A percentile compares a stretch with the other conserved stretches of the same genome.
Conservation (phyloP, 192 early-diverging fungal species). For the Umbelopsis vinacea region DNA sequence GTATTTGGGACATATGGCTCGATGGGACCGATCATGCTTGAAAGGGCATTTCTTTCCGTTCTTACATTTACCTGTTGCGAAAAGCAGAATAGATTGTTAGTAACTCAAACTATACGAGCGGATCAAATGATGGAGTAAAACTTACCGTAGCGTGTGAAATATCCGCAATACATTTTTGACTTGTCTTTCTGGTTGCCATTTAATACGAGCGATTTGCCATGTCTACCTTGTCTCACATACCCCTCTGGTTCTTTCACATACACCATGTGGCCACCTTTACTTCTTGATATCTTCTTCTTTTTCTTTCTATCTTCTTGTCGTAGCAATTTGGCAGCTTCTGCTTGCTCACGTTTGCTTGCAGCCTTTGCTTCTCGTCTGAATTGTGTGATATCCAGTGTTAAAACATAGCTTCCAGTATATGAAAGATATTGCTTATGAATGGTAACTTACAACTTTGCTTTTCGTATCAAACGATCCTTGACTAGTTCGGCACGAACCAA, state of each 20-base stretch:
- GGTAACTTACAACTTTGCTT: conserved; percentile 30
- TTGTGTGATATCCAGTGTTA: neutral
- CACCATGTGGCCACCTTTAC: conserved; percentile 31
- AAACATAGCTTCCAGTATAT: neutral
- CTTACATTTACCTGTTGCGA: conserved; percentile 41
- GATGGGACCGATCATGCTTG: conserved; percentile 50
- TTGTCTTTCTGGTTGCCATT: conserved; percentile 4
- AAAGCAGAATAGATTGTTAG: neutral
- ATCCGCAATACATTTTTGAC: conserved; percentile 25
- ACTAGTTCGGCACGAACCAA: conserved; percentile 41
- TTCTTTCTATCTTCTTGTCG: neutral
- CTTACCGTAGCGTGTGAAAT: conserved; percentile 35
- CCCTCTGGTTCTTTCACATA: conserved; percentile 32
- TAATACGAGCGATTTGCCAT: conserved; percentile 33
- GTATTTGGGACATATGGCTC: conserved; percentile 57
- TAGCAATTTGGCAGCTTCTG: neutral
- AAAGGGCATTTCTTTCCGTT: conserved; percentile 44
- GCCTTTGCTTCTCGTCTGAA: neutral
- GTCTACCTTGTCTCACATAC: conserved; percentile 31
- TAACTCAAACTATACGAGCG: too few relatives aligned
- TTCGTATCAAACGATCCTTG: conserved; percentile 30
- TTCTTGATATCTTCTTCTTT: conserved; percentile 8
- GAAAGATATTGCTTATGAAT: neutral
- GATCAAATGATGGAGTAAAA: neutral
- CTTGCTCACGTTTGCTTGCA: neutral